Percentiles rank a stretch among this genome's conserved stretches.
phyloP scores from a whole-genome alignment of 1,139 yeast genomes.

The Geotrichum candidum region DNA sequence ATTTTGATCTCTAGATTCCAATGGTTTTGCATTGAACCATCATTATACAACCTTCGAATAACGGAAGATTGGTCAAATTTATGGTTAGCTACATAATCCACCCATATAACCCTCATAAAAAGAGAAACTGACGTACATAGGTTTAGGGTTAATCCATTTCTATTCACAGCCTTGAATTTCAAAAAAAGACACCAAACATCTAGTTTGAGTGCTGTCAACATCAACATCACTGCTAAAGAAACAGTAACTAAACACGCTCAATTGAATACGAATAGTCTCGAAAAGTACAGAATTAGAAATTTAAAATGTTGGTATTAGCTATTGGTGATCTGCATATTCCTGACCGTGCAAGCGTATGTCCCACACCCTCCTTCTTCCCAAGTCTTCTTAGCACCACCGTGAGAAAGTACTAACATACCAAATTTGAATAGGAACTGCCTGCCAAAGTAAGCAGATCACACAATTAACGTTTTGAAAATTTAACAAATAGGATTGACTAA shows the following conservation, averaged over 20 bases:
- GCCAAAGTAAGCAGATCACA: constrained; percentile 29
- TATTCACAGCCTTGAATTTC: neutral
- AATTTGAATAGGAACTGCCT: constrained; percentile 38
- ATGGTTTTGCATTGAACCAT: too few species aligned
- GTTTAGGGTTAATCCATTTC: neutral
- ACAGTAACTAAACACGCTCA: neutral
- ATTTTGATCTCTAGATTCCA: too few species aligned
- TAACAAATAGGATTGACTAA: neutral
- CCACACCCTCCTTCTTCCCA: constrained; percentile 5
- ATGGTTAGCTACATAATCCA: too few species aligned
- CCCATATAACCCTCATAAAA: too few species aligned
- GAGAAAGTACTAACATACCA: constrained; percentile 16
- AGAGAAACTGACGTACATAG: neutral
- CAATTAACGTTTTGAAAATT: neutral
- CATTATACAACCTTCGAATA: neutral
- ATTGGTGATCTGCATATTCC: constrained; percentile 90
- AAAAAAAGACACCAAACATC: neutral
- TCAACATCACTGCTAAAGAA: neutral
- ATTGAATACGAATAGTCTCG: neutral
- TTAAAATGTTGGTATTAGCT: constrained; percentile 71
- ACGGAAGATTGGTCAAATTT: neutral
- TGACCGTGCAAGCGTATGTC: constrained; percentile 59
- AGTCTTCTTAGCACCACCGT: neutral
- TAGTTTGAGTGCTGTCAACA: neutral
- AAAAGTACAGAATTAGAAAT: neutral